Evolutionary conservation across 2,329 filamentous ascomycete genomes (phyloP).

Genomic region (Sarocladium brachiariae): DNA sequence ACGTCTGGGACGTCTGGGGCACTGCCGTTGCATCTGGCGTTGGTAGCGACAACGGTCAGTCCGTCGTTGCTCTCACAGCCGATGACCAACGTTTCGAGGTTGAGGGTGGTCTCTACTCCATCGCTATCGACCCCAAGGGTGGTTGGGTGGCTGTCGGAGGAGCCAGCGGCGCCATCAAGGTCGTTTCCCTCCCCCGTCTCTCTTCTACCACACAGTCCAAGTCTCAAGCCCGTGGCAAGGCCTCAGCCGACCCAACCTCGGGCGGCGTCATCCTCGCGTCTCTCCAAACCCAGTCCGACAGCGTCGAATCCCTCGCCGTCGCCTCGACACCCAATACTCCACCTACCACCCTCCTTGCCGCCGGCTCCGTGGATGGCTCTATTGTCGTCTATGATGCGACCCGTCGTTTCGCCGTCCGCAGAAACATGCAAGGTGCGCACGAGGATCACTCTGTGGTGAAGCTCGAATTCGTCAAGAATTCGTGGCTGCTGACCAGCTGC

Average conservation of each 20-base stretch:
- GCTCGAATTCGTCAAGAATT: constrained; percentile 70
- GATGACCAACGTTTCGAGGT: constrained; percentile 87
- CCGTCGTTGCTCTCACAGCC: constrained; percentile 69
- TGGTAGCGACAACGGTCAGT: constrained; percentile 46
- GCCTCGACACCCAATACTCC: constrained; percentile 26
- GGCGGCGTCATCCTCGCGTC: constrained; percentile 67
- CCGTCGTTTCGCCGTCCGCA: constrained; percentile 78
- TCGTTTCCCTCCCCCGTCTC: constrained; percentile 73
- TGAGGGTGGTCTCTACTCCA: constrained; percentile 83
- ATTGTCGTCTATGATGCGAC: constrained; percentile 84
- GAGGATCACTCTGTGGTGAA: constrained; percentile 88
- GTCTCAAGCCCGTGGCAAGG: constrained; percentile 22
- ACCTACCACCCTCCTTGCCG: constrained; percentile 51
- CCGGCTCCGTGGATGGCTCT: constrained; percentile 64
- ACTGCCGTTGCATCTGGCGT: constrained; percentile 56
- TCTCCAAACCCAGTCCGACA: constrained; percentile 66
- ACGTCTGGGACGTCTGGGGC: constrained; percentile 89
- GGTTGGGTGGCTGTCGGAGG: constrained; percentile 80
- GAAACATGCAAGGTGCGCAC: constrained; percentile 76
- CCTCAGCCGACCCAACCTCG: constrained; percentile 29
- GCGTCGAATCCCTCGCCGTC: constrained; percentile 73
- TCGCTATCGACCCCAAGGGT: constrained; percentile 75
- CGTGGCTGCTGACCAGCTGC: constrained; percentile 73
- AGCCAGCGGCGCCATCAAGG: constrained; percentile 75
- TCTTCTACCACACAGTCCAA: constrained; percentile 18